Percentiles rank a stretch among this genome's conserved stretches.
Evolutionary conservation across 2,329 filamentous ascomycete genomes (phyloP).

Genomic region (Colletotrichum melonis): DNA sequence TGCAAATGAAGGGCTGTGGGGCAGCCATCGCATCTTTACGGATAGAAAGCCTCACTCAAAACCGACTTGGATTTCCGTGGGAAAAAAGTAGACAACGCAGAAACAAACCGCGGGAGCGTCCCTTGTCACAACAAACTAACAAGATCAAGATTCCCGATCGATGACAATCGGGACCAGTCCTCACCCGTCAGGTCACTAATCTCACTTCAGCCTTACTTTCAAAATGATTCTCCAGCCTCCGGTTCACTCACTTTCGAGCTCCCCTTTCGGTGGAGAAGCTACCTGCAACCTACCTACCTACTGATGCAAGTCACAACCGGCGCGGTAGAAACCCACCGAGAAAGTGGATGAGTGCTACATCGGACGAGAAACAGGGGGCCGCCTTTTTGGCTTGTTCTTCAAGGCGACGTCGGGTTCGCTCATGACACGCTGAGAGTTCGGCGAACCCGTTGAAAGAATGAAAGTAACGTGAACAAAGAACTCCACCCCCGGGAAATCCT

Average conservation of each 20-base stretch:
- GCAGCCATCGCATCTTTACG: not conserved
- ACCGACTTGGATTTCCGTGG: not conserved
- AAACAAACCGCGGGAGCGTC: not conserved
- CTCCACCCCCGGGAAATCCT: not conserved
- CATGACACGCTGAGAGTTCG: constrained; percentile 9
- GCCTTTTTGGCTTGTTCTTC: not conserved
- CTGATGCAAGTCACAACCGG: constrained; percentile 21
- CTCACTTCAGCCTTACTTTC: constrained; percentile 7
- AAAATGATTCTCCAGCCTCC: not conserved
- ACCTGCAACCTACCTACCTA: constrained; percentile 2
- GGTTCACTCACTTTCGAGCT: not conserved
- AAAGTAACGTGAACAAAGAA: too few species aligned
- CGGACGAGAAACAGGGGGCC: constrained; percentile 20
- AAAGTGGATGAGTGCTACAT: constrained; percentile 17
- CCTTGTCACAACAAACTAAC: not conserved
- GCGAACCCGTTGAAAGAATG: not conserved
- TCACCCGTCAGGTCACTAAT: not conserved
- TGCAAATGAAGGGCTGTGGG: not conserved
- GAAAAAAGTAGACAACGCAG: too few species aligned
- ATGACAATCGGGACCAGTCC: not conserved
- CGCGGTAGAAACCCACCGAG: not conserved
- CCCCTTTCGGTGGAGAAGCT: not conserved
- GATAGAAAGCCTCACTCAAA: not conserved
- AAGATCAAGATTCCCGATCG: not conserved
- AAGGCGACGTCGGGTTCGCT: not conserved